phyloP scores from a whole-genome alignment of 176 grass and related monocot species.

The Cenchrus americanus region DNA sequence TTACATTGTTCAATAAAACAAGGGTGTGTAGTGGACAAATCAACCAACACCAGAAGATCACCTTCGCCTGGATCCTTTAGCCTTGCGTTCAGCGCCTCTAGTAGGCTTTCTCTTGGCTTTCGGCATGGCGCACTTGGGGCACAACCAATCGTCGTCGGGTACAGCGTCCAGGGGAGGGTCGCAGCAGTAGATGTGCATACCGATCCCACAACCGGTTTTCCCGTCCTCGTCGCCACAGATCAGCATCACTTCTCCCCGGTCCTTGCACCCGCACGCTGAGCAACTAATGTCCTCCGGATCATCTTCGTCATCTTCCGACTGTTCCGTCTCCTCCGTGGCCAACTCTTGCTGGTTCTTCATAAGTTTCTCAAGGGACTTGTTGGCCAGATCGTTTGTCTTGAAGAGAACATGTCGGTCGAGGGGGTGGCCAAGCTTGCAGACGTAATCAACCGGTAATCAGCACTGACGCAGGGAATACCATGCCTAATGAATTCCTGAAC shows the following conservation, averaged over 20 bases:
- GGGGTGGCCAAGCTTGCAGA: slow-evolving; percentile 71
- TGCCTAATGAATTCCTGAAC: slow-evolving; percentile 72
- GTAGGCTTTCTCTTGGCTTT: slow-evolving; percentile 37
- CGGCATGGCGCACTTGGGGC: slow-evolving; percentile 47
- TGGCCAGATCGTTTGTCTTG: slow-evolving; percentile 57
- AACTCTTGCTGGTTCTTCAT: slow-evolving; percentile 58
- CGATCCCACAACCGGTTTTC: slow-evolving; percentile 58
- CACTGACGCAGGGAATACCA: slow-evolving; percentile 61
- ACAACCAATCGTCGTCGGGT: slow-evolving; percentile 74
- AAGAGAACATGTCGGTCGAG: slow-evolving; percentile 75
- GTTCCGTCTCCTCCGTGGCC: slow-evolving; percentile 10
- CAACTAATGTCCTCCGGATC: slow-evolving; percentile 53
- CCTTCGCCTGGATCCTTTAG: slow-evolving; percentile 30
- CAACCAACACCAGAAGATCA: not conserved
- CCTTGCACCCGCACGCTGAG: slow-evolving; percentile 48
- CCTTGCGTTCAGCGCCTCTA: slow-evolving; percentile 16
- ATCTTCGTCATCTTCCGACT: not conserved
- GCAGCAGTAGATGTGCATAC: slow-evolving; percentile 85
- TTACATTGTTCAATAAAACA: slow-evolving; percentile 27
- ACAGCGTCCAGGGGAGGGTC: slow-evolving; percentile 67
- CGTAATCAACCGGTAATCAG: slow-evolving; percentile 81
- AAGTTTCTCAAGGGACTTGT: slow-evolving; percentile 61
- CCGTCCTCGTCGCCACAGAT: slow-evolving; percentile 77
- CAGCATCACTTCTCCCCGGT: slow-evolving; percentile 81
- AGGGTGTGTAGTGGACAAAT: not conserved